A percentile compares a stretch with the other conserved stretches of the same genome.
Evolutionary conservation across 2,329 filamentous ascomycete genomes (phyloP).

Genomic region (Orbilia javanica): DNA sequence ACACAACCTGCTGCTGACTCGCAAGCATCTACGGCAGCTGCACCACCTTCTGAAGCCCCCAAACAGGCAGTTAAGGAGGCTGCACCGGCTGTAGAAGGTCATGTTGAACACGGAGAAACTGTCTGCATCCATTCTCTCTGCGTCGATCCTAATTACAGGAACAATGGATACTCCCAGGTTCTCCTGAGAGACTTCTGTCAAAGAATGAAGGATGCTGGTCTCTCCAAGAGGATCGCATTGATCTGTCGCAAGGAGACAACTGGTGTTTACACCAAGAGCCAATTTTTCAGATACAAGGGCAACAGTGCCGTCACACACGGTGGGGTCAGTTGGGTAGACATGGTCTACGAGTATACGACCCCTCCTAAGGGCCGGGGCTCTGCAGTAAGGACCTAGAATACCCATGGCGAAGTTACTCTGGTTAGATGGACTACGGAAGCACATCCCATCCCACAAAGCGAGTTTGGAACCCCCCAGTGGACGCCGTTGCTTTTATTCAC

Average conservation of each 20-base stretch:
- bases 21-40: not conserved
- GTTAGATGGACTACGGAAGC: not conserved
- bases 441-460: not conserved
- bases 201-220: constrained; percentile 51
- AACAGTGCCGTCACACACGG: constrained; percentile 42
- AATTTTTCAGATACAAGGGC: constrained; percentile 26
- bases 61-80: constrained; percentile 14
- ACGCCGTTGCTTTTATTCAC: not conserved
- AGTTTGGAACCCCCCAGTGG: not conserved
- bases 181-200: constrained; percentile 50
- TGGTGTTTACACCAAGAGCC: constrained; percentile 45
- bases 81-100: constrained; percentile 31
- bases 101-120: constrained; percentile 52
- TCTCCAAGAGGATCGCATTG: constrained; percentile 48
- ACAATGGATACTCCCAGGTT: constrained; percentile 42
- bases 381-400: not conserved
- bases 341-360: constrained; percentile 38
- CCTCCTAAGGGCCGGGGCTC: constrained; percentile 20
- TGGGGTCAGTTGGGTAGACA: constrained; percentile 48
- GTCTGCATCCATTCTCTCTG: constrained; percentile 54
- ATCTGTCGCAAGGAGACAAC: constrained; percentile 49
- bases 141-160: constrained; percentile 37
- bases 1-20: constrained; percentile 4
- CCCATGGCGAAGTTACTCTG: not conserved
- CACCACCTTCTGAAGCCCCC: not conserved